Evolutionary conservation across 495 filamentous ascomycete species (phyloP), one percentile per base, ranked within the genome.

Genomic region (Parathielavia appendiculata): DNA sequence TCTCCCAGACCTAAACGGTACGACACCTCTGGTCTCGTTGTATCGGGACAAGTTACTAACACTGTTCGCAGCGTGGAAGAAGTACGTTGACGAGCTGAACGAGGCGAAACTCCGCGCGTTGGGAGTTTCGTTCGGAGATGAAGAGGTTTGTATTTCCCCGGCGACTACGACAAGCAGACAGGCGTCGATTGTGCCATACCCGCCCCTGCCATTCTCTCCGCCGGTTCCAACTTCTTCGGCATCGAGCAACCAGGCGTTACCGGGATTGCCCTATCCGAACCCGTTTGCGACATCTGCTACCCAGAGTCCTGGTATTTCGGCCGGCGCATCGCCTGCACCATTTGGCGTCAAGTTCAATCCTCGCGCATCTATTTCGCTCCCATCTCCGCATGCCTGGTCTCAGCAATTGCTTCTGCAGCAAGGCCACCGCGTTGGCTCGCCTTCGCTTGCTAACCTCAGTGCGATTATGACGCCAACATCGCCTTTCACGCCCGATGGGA

Each of bases 91-190:
- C 48, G 80, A 82, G 51, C 70, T 97, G 52, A 85, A 86, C 65
- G 93, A 98, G 71, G 88, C 91, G 58, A 98, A 95, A 73, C 78
- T 98, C 41, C 84, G 89, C 36, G 90, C 91, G 50, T 79, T 98
- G 46, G 93, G 93, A 45, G 93, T 97, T 2, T 87, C 80, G 17
- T 78, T 87, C 54, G 87, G 84, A 22, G 86, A 86, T 45, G 86
- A 89, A 11, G 87, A 92, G 26, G 77, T 13, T 77, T 70, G 30
- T 16, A 71, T 77, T n/a, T 79, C 77, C 7, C 76, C 79, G n/a
- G 71, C 71, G 26, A 71, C 78, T 8, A 69, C 71, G 22, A 74
- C 79, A 72, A 85, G 82, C 63, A 76, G 83, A 34, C 81, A 83
- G 59, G 65, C 78, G n/a, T 86, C 86, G 19, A 79, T 79, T 5